phyloP scores from a whole-genome alignment of 495 filamentous ascomycete species.

The Paragyromitra xinjiangensis region DNA sequence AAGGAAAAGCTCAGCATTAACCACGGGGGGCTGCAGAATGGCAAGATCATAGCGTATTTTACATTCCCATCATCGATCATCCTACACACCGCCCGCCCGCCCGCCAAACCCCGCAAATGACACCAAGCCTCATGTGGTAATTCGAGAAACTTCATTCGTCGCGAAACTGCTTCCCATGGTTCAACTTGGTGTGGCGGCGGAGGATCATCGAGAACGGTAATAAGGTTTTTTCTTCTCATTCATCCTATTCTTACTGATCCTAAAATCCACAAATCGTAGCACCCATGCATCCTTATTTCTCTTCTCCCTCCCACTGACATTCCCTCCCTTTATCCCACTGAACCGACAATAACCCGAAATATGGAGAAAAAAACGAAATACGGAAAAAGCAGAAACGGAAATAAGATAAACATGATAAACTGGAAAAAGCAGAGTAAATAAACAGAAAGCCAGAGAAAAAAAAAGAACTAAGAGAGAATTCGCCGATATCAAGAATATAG shows the following conservation, averaged over 20 bases:
- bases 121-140: neutral
- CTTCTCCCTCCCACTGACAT: constrained; percentile 46
- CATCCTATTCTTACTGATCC: constrained; percentile 42
- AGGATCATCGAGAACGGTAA: constrained; percentile 10
- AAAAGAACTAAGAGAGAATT: constrained; percentile 14
- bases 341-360: constrained; percentile 48
- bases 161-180: neutral
- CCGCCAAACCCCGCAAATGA: neutral
- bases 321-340: constrained; percentile 53
- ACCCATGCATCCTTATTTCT: constrained; percentile 11
- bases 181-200: neutral
- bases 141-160: neutral
- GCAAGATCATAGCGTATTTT: constrained; percentile 22
- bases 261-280: constrained; percentile 35
- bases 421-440: constrained; percentile 10
- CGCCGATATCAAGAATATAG: constrained; percentile 31
- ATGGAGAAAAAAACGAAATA: constrained; percentile 25
- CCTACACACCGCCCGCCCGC: neutral
- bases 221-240: constrained; percentile 36
- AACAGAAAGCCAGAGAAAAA: constrained; percentile 12
- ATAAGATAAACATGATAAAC: constrained; percentile 24
- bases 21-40: constrained; percentile 11
- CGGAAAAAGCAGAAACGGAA: constrained; percentile 53
- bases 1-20: constrained; percentile 41
- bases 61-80: constrained; percentile 33